Conservation (phyloP, 2,329 filamentous ascomycete species). For the Ceratocystiopsis sp. region DNA sequence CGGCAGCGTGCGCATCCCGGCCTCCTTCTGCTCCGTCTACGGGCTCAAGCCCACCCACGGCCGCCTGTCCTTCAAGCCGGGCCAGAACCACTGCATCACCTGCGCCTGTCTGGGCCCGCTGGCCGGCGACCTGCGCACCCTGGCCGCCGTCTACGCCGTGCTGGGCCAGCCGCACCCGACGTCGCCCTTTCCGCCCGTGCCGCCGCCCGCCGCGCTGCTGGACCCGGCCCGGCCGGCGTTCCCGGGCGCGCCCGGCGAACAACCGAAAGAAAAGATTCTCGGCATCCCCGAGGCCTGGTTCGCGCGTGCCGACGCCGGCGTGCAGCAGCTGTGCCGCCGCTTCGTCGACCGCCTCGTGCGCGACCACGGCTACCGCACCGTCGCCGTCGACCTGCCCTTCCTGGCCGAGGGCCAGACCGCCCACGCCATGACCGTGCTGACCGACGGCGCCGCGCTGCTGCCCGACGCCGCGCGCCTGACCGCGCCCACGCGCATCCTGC, state of each 20-base stretch:
- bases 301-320: constrained; percentile 22
- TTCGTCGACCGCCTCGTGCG: constrained; percentile 35
- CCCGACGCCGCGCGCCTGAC: constrained; percentile 29
- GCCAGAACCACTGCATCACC: constrained; percentile 39
- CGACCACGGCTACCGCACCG: constrained; percentile 32
- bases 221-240: constrained; percentile 6
- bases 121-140: constrained; percentile 47
- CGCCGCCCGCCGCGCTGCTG: constrained; percentile 11
- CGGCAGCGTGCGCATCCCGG: constrained; percentile 57
- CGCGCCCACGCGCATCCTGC: constrained; percentile 46
- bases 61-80: constrained; percentile 45
- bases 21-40: constrained; percentile 55
- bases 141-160: constrained; percentile 47
- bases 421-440: constrained; percentile 57
- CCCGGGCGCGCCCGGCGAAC: constrained; percentile 1
- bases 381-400: constrained; percentile 41
- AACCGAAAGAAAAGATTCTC: no score
- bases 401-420: constrained; percentile 49
- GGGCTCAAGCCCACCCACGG: constrained; percentile 57
- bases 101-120: constrained; percentile 52
- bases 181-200: constrained; percentile 32
- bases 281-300: constrained; percentile 53
- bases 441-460: constrained; percentile 35
- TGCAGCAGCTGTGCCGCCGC: constrained; percentile 23
- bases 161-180: constrained; percentile 46